Evolutionary conservation across 176 grass and related monocot species (phyloP).

Genomic region (Carex pumila): DNA sequence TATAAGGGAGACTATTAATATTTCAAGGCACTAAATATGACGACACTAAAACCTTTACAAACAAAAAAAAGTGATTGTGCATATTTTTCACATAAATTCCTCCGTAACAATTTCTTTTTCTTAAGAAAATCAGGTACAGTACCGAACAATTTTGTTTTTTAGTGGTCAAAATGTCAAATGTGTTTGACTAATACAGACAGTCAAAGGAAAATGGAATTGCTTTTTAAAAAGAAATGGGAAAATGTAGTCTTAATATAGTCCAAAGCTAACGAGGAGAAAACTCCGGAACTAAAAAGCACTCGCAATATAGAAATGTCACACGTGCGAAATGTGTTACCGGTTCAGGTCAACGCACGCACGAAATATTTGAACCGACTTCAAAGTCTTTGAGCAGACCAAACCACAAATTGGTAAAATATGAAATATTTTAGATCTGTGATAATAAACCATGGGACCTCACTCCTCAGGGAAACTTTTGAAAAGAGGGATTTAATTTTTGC

Average conservation of each 20-base stretch:
- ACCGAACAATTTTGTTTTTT: background rate
- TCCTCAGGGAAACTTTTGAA: background rate
- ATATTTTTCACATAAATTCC: too few relatives aligned
- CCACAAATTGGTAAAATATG: background rate
- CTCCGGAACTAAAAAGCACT: background rate
- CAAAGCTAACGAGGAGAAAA: background rate
- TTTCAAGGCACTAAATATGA: too few relatives aligned
- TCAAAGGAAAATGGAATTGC: background rate
- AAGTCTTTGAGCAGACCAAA: background rate
- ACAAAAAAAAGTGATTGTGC: too few relatives aligned
- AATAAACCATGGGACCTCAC: background rate
- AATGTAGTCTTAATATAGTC: background rate
- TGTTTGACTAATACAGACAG: background rate
- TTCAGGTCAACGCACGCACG: too few relatives aligned
- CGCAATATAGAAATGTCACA: background rate
- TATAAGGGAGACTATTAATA: too few relatives aligned
- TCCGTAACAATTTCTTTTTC: too few relatives aligned
- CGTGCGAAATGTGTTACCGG: background rate
- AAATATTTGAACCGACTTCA: too few relatives aligned
- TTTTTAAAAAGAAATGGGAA: background rate
- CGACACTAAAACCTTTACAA: too few relatives aligned
- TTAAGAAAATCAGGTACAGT: background rate
- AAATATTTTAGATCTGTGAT: background rate
- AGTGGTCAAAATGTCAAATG: background rate
- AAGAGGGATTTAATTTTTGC: background rate